phyloP scores from a whole-genome alignment of 352 stramenopile genomes.

The Phytophthora vignae region DNA sequence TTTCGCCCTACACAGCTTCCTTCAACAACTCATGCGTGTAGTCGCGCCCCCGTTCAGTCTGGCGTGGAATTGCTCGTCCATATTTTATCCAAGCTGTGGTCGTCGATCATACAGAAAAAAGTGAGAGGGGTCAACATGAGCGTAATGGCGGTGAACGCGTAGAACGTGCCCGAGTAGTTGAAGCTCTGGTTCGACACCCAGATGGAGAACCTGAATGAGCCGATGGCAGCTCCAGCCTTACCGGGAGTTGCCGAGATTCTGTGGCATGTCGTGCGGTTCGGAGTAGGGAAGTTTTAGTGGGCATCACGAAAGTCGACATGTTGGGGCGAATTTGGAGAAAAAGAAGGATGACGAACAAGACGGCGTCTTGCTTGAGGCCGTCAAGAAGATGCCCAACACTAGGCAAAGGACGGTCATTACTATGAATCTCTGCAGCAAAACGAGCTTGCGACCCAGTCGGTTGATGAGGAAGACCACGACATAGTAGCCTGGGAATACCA shows the following conservation, averaged over 20 bases:
- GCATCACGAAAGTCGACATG: constrained; percentile 87
- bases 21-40: too few relatives aligned
- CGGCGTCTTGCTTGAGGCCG: constrained; percentile 48
- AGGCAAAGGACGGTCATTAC: constrained; percentile 68
- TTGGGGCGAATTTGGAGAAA: constrained; percentile 88
- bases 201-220: constrained; percentile 25
- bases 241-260: constrained; percentile 54
- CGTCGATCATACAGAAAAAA: constrained; percentile 64
- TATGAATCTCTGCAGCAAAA: constrained; percentile 58
- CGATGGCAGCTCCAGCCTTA: constrained; percentile 20
- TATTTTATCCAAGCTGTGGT: constrained; percentile 44
- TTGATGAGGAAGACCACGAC: constrained; percentile 77
- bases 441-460: constrained; percentile 71
- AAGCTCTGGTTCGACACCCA: constrained; percentile 20
- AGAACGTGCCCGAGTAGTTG: constrained; percentile 21
- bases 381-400: constrained; percentile 62
- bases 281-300: constrained; percentile 83
- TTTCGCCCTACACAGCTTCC: too few relatives aligned
- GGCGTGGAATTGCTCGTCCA: constrained; percentile 54
- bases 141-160: constrained; percentile 57
- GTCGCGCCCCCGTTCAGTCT: constrained; percentile 27
- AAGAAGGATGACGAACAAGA: constrained; percentile 76
- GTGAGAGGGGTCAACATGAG: constrained; percentile 59
- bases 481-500: constrained; percentile 81
- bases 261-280: constrained; percentile 84